Evolutionary conservation across 306 rosid species (phyloP).

Genomic region (Neltuma alba): DNA sequence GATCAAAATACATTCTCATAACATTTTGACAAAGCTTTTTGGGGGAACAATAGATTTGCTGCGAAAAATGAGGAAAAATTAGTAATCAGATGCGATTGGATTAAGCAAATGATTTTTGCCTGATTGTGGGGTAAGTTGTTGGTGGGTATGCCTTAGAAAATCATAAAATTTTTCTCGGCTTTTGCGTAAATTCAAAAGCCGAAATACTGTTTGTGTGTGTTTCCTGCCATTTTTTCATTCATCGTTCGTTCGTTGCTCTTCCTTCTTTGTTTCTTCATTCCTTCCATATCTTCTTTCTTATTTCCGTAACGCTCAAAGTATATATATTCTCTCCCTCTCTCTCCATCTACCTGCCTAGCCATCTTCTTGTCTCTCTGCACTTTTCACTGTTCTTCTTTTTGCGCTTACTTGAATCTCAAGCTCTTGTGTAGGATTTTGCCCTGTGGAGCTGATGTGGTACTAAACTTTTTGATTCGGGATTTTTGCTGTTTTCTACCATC

Average conservation of each 20-base stretch:
- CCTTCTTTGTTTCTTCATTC: background rate
- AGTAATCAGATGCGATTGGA: background rate
- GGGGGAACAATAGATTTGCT: background rate
- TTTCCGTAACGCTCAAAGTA: constrained; percentile 15
- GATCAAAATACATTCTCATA: background rate
- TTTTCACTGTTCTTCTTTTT: background rate
- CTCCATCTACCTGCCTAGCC: background rate
- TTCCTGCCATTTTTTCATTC: background rate
- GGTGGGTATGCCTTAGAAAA: background rate
- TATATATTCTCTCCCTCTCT: background rate
- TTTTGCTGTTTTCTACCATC: constrained; percentile 30
- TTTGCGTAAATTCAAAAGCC: constrained; percentile 2
- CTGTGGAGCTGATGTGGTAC: constrained; percentile 27
- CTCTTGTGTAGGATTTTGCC: constrained; percentile 17
- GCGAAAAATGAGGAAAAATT: background rate
- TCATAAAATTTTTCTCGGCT: background rate
- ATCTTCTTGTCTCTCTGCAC: background rate
- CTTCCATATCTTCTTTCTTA: constrained; percentile 10
- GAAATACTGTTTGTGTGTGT: background rate
- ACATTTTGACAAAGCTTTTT: background rate
- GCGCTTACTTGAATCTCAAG: constrained; percentile 25
- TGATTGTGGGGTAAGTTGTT: background rate
- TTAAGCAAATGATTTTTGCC: background rate
- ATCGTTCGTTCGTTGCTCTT: background rate
- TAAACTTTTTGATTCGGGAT: constrained; percentile 27